Conservation (phyloP, 805 yeast genomes). For the Lachancea sp. region DNA sequence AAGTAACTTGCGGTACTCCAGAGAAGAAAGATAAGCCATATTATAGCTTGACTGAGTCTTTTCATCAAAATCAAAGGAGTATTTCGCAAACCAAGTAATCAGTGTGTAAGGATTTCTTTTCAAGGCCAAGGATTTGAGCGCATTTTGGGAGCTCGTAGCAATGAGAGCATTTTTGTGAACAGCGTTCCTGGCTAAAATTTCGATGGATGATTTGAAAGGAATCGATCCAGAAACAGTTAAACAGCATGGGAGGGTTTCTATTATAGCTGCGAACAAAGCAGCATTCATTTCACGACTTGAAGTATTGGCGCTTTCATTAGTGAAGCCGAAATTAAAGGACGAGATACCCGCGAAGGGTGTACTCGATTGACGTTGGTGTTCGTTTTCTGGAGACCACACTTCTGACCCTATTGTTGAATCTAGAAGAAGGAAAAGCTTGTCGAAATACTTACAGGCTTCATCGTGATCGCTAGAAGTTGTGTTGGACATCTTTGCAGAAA, state of each 20-base stretch:
- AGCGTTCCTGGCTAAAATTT: slow-evolving; percentile 68
- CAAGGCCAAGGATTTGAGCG: slow-evolving; percentile 61
- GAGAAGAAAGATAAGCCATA: slow-evolving; percentile 52
- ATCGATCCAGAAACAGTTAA: slow-evolving; percentile 39
- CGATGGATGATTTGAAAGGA: slow-evolving; percentile 60
- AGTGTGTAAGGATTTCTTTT: slow-evolving; percentile 63
- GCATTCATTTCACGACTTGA: slow-evolving; percentile 35
- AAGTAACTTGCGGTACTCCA: slow-evolving; percentile 53
- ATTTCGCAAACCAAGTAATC: slow-evolving; percentile 68
- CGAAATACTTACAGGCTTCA: slow-evolving; percentile 57
- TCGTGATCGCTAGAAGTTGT: slow-evolving; percentile 46
- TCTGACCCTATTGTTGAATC: slow-evolving; percentile 55
- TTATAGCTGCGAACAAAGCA: slow-evolving; percentile 61
- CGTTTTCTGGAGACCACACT: slow-evolving; percentile 33
- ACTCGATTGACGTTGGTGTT: slow-evolving; percentile 31
- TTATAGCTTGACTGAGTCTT: slow-evolving; percentile 51
- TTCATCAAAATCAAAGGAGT: slow-evolving; percentile 75
- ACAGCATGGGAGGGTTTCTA: slow-evolving; percentile 74
- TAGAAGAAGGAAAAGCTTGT: slow-evolving; percentile 47
- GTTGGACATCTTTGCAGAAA: slow-evolving; percentile 28
- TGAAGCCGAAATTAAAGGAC: slow-evolving; percentile 39
- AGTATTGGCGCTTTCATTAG: slow-evolving; percentile 28
- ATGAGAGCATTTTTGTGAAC: slow-evolving; percentile 61
- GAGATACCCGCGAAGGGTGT: slow-evolving; percentile 34
- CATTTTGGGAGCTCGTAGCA: slow-evolving; percentile 53